Evolutionary conservation across 805 yeast genomes (phyloP).

Genomic region (Suhomyces prunicola): DNA sequence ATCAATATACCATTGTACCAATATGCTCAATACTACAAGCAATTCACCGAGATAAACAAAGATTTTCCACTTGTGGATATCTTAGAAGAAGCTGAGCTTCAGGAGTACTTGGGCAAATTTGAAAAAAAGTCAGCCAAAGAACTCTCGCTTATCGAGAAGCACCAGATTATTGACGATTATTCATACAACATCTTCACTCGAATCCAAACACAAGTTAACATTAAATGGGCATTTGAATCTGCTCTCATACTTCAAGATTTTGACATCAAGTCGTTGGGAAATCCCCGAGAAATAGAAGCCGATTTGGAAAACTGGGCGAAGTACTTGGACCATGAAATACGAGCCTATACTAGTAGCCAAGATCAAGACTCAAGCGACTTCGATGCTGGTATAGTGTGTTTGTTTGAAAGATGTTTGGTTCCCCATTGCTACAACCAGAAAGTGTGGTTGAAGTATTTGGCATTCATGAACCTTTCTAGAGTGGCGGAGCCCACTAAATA

Average conservation of each 20-base stretch:
- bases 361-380: neutral
- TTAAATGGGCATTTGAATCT: constrained; percentile 73
- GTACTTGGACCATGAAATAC: constrained; percentile 58
- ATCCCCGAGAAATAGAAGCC: constrained; percentile 22
- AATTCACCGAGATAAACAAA: constrained; percentile 39
- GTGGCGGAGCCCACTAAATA: constrained; percentile 17
- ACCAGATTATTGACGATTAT: constrained; percentile 42
- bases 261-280: neutral
- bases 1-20: constrained; percentile 75
- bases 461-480: constrained; percentile 43
- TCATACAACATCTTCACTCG: constrained; percentile 40
- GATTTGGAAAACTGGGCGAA: constrained; percentile 56
- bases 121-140: constrained; percentile 19
- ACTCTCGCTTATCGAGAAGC: constrained; percentile 36
- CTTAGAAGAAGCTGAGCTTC: constrained; percentile 13
- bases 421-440: constrained; percentile 59
- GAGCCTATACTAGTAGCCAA: neutral
- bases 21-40: constrained; percentile 71
- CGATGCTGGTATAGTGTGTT: constrained; percentile 18
- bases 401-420: constrained; percentile 72
- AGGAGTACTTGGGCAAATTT: constrained; percentile 20
- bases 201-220: constrained; percentile 52
- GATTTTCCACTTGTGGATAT: constrained; percentile 30
- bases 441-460: constrained; percentile 67
- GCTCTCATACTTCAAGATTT: constrained; percentile 53